Evolutionary conservation across 345 rosid genomes (phyloP).

Genomic region (Luvunga scandens): DNA sequence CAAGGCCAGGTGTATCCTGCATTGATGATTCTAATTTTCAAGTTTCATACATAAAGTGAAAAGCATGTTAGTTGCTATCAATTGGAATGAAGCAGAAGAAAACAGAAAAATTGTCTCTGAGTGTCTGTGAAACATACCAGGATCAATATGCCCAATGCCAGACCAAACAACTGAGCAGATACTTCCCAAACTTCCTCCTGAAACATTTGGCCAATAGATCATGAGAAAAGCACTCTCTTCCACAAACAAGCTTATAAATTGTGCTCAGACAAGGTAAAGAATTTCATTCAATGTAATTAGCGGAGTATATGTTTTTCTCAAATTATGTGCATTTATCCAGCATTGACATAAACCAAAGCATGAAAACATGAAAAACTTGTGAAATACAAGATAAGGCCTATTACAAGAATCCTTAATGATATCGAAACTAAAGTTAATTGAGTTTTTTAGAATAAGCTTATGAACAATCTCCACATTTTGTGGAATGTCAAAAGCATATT

Average conservation of each 20-base stretch:
- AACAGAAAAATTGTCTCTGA: neutral
- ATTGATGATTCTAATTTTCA: slow-evolving; percentile 21
- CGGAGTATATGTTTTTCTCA: neutral
- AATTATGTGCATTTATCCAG: neutral
- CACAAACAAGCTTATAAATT: neutral
- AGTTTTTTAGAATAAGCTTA: neutral
- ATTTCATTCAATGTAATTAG: neutral
- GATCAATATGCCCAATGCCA: slow-evolving; percentile 76
- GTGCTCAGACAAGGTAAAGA: neutral
- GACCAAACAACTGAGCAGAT: slow-evolving; percentile 89
- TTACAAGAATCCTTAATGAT: neutral
- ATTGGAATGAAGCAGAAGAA: neutral
- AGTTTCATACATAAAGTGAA: slow-evolving; percentile 16
- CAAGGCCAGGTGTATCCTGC: slow-evolving; percentile 90
- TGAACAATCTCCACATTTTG: neutral
- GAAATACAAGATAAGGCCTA: neutral
- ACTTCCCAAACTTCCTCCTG: slow-evolving; percentile 99
- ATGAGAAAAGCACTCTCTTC: slow-evolving; percentile 9
- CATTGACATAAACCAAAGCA: neutral
- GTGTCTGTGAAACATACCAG: slow-evolving; percentile 45
- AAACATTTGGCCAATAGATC: slow-evolving; percentile 19
- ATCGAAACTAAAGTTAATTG: neutral
- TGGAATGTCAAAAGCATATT: neutral
- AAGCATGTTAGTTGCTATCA: neutral
- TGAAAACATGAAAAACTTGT: neutral